Percentiles rank a stretch among this genome's conserved stretches.
Evolutionary conservation across 345 rosid genomes (phyloP).

Genomic region (Punica granatum): DNA sequence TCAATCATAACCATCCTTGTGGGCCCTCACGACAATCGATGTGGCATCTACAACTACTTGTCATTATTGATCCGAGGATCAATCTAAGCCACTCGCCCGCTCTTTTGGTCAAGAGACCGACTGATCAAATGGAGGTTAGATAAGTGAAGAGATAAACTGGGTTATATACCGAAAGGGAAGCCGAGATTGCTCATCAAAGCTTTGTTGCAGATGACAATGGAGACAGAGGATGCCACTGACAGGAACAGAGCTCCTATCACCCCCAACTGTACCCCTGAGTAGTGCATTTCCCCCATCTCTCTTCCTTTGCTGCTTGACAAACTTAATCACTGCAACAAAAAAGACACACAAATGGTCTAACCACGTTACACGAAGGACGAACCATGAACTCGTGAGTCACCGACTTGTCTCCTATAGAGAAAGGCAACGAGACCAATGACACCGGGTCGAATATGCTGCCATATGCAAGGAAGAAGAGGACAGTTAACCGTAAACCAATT

Average conservation of each 20-base stretch:
- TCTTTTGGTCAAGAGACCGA: too few species aligned
- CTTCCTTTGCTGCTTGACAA: constrained; percentile 1
- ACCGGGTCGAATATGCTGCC: too few species aligned
- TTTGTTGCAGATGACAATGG: constrained; percentile 99
- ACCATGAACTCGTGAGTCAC: not conserved
- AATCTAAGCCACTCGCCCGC: not conserved
- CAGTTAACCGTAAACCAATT: too few species aligned
- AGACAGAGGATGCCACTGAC: constrained; percentile 95
- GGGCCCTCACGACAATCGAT: too few species aligned
- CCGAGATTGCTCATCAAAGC: constrained; percentile 99
- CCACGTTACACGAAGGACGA: not conserved
- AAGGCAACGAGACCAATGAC: too few species aligned
- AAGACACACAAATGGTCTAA: not conserved
- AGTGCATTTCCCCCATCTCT: constrained; percentile 74
- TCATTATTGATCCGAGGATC: not conserved
- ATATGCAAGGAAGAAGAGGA: too few species aligned
- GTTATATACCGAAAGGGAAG: constrained; percentile 84
- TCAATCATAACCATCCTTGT: too few species aligned
- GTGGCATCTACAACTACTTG: not conserved
- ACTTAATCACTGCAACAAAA: not conserved
- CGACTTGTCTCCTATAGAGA: not conserved
- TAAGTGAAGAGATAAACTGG: too few species aligned
- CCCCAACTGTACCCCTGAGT: constrained; percentile 70
- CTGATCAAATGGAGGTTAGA: too few species aligned
- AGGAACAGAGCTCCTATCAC: constrained; percentile 86